Conservation (phyloP, 2,329 filamentous ascomycete species). For the Tolypocladium endophyticum region DNA sequence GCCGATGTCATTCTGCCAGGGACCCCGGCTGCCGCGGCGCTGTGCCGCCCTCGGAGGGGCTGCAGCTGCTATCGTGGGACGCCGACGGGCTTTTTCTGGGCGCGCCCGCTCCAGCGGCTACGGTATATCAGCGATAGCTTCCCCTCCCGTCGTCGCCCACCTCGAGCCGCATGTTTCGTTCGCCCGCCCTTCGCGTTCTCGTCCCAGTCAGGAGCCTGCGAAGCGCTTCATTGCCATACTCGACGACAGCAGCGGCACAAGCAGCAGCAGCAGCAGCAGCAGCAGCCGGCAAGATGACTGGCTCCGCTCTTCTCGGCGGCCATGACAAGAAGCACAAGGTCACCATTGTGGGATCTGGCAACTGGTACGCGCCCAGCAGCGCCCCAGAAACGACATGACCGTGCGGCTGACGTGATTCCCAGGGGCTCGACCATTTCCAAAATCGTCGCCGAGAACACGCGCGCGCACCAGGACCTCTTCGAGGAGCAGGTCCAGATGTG, state of each 20-base stretch:
- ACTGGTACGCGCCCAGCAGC: constrained; percentile 54
- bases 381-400: background rate
- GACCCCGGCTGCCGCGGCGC: background rate
- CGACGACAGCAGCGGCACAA: background rate
- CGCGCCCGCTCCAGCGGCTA: background rate
- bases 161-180: constrained; percentile 2
- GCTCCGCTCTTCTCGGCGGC: constrained; percentile 27
- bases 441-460: constrained; percentile 88
- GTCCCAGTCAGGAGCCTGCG: background rate
- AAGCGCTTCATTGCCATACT: background rate
- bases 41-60: background rate
- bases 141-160: background rate
- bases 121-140: background rate
- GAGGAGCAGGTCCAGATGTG: constrained; percentile 93
- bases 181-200: background rate
- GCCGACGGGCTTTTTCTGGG: constrained; percentile 1
- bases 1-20: constrained; percentile 1
- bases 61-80: background rate
- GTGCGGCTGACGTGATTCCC: background rate
- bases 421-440: constrained; percentile 97
- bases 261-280: background rate
- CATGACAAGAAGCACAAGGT: constrained; percentile 76
- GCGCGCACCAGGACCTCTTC: constrained; percentile 67
- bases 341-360: constrained; percentile 88
- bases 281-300: constrained; percentile 19